Base-by-base conservation (phyloP, 2,329 filamentous ascomycete species). In the Coniosporium tulheliwenetii region DNA sequence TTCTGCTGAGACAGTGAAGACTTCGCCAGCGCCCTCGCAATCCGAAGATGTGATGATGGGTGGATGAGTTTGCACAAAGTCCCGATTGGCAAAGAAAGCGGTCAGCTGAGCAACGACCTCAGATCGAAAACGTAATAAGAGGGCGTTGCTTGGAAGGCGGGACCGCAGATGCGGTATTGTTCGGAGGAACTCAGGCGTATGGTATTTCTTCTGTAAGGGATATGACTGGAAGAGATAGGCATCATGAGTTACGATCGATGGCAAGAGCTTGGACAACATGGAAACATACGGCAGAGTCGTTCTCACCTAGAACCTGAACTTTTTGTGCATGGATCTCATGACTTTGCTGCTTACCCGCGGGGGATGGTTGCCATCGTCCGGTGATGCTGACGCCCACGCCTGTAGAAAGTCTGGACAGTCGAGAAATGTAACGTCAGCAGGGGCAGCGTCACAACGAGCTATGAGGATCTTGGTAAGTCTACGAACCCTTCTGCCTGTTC, bases 11-110 rank as follows among this genome's bases (percentile, higher is more conserved):
- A 96, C 66, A 8, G 77, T 76, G 53, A 98, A 98, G 13, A 93
- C 89, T 57, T 96, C 87, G 0, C 91, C 91, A 2, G 87, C 91
- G 3, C 91, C 91, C 64, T 98, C 91, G 54, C 91, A 98, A 53
- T 98, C 91, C 0, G 89, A 94, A 0, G 89, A 95, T 1, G 91
- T 96, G 53, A 98, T 84, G 52, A 96, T 79, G 4, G 91, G 91
- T 3, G 91, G 85, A 50, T 96, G 89, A 7, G 84, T 85, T 61
- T 96, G 82, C 43, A 84, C 71, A 52, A 84, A 89, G 42, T 76
- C 70, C 44, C 76, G 71, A 19, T 67, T 62, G 37, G 73, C 70
- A 61, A 96, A 95, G 61, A 86, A 89, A 37, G 71, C 72, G 40
- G 77, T 83, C 36, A 93, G 59, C 37, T 78, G 71, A 38, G 78